Evolutionary conservation across 1,284 basidiomycete genomes (phyloP).

Genomic region (Inonotus obliquus): DNA sequence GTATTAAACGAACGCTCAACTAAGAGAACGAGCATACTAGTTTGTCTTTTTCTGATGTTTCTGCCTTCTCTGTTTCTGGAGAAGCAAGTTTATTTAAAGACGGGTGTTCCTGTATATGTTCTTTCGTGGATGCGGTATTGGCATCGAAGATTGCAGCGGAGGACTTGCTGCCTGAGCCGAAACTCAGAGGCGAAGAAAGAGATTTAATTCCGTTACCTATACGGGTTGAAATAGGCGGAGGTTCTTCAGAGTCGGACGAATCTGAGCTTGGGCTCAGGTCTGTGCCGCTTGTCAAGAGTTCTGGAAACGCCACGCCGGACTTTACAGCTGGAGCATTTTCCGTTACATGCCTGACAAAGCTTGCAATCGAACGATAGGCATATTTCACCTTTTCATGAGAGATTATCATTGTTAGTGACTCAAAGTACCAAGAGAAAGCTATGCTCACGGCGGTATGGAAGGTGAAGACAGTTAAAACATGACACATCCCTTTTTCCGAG

Average conservation of each 20-base stretch:
- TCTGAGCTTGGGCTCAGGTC: neutral
- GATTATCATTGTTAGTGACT: neutral
- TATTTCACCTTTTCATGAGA: constrained; percentile 42
- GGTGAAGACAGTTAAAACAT: constrained; percentile 67
- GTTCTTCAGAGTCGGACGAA: neutral
- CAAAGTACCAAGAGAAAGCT: neutral
- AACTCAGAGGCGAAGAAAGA: neutral
- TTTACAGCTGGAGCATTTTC: constrained; percentile 33
- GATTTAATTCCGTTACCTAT: constrained; percentile 13
- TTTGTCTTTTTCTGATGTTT: neutral
- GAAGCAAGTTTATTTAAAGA: constrained; percentile 19
- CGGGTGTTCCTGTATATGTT: constrained; percentile 25
- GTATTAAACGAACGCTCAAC: neutral
- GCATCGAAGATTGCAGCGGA: constrained; percentile 31
- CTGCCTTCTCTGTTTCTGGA: neutral
- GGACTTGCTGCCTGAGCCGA: constrained; percentile 8
- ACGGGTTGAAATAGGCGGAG: neutral
- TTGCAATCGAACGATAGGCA: constrained; percentile 52
- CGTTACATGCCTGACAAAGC: constrained; percentile 52
- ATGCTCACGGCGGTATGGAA: constrained; percentile 54
- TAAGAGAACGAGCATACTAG: neutral
- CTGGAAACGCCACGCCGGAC: constrained; percentile 42
- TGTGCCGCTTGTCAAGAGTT: constrained; percentile 26
- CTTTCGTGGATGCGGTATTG: constrained; percentile 29
- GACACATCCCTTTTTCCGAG: constrained; percentile 56